Base-by-base conservation (phyloP, 169 alveolate genomes). In the Plasmodium blacklocki region DNA sequence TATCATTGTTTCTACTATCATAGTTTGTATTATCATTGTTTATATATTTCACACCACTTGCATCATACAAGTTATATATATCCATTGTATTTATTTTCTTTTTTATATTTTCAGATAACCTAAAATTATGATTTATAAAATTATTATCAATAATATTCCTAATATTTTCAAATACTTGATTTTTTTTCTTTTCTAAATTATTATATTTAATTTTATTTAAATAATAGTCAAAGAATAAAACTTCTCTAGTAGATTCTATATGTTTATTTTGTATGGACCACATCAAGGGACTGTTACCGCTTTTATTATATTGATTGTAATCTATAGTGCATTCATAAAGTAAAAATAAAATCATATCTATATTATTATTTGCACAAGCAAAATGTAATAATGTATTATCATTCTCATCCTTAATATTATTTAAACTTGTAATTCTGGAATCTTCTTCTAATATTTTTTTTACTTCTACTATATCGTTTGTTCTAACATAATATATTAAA, bases 211-310 rank as follows among this genome's bases (percentile, higher is more conserved):
- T 85, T 4, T 72, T 64, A 71, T 91, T 88, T 26, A 93, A 87
- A 3, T 54, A 26, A 50, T 93, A 93, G 62, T 93, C 96, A 68
- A 89, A 93, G 9, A 67, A 58, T 15, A 93, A 86, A 12, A 93
- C 29, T 54, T 90, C 92, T 50, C 90, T 64, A 14, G 90, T 83
- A 1, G 96, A 92, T 19, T 88, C 94, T 9, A n/a, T 19, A 50
- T 93, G 67, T 70, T 94, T 94, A 50, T 93, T 94, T 54, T 94
- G 96, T 6, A 94, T 91, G 23, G 95, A 94, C 96, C 96, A 94
- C 64, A 92, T 88, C 18, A 94, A 88, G 15, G 96, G 96, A 26
- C 93, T 91, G 67, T 94, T 94, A 4, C 96, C 95, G 66, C 90
- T 89, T 50, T 50, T 50, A 72, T 94, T 94, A n/a, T 21, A 60